These are phyloP conservation scores for Hevea brasiliensis DNA, from an alignment of 345 rosid genomes.

Conservation along the genomic window DNA sequence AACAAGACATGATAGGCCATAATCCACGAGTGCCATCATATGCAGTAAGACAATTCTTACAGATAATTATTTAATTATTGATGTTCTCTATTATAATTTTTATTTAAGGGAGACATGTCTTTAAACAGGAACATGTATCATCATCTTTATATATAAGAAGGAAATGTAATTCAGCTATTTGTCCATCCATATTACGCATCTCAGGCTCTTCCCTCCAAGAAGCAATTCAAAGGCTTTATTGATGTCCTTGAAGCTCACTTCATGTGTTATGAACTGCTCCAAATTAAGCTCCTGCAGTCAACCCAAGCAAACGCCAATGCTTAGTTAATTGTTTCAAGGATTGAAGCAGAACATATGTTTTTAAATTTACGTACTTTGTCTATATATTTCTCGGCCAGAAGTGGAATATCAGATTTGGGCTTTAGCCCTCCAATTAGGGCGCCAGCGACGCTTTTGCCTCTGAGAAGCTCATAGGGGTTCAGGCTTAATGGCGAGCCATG, in stretches of 20 bases:
- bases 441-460: constrained; percentile 49
- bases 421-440: constrained; percentile 57
- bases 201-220: constrained; percentile 46
- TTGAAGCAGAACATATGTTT: too few relatives aligned
- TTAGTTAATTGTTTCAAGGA: too few relatives aligned
- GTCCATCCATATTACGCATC: constrained; percentile 64
- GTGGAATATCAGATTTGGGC: constrained; percentile 55
- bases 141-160: neutral
- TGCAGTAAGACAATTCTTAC: too few relatives aligned
- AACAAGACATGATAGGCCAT: too few relatives aligned
- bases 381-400: constrained; percentile 31
- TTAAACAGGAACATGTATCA: too few relatives aligned
- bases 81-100: too few relatives aligned
- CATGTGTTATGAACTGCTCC: constrained; percentile 13
- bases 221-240: constrained; percentile 60
- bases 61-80: too few relatives aligned
- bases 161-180: neutral
- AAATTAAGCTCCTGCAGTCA: constrained; percentile 38
- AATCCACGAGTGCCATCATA: too few relatives aligned
- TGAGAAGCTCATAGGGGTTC: constrained; percentile 33
- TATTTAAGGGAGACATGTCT: too few relatives aligned
- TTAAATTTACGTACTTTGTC: neutral
- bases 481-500: constrained; percentile 33
- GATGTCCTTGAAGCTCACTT: constrained; percentile 41
- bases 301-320: neutral